Percentiles rank a stretch among this genome's conserved stretches.
Evolutionary conservation across 768 basidiomycete species (phyloP).

Genomic region (Infundibulicybe gibba): DNA sequence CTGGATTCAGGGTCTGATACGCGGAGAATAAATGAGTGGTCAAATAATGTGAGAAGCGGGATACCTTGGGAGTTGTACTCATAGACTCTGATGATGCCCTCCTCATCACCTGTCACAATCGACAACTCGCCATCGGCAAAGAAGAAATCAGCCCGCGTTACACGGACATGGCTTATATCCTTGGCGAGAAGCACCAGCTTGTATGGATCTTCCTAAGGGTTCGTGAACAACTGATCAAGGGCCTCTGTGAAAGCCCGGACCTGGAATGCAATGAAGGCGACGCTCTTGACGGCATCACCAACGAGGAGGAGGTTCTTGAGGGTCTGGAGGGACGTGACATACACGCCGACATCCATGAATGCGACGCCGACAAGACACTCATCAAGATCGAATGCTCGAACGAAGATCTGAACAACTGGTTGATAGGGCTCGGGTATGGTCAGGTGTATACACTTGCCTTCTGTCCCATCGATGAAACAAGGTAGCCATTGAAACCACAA

Average conservation of each 20-base stretch:
- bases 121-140: slow-evolving; percentile 74
- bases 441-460: slow-evolving; percentile 58
- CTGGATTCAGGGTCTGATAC: slow-evolving; percentile 81
- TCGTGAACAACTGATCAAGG: slow-evolving; percentile 2
- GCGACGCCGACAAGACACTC: slow-evolving; percentile 95
- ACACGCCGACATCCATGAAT: slow-evolving; percentile 93
- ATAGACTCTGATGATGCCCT: slow-evolving; percentile 79
- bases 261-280: slow-evolving; percentile 94
- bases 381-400: slow-evolving; percentile 92
- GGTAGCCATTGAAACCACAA: slow-evolving; percentile 87
- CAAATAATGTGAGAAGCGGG: too few species aligned
- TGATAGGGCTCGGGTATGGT: background rate
- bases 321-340: slow-evolving; percentile 82
- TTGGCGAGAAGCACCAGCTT: slow-evolving; percentile 88
- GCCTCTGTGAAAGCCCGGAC: slow-evolving; percentile 31
- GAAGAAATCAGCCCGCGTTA: slow-evolving; percentile 83
- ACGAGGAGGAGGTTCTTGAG: slow-evolving; percentile 94
- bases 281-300: slow-evolving; percentile 88
- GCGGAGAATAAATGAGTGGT: too few species aligned
- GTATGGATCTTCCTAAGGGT: slow-evolving; percentile 99
- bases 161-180: slow-evolving; percentile 59
- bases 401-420: slow-evolving; percentile 74
- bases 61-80: slow-evolving; percentile 90
- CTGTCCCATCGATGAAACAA: slow-evolving; percentile 94
- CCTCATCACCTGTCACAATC: slow-evolving; percentile 80